phyloP scores from a whole-genome alignment of 208 protist genomes.

The Crithidia bombi region DNA sequence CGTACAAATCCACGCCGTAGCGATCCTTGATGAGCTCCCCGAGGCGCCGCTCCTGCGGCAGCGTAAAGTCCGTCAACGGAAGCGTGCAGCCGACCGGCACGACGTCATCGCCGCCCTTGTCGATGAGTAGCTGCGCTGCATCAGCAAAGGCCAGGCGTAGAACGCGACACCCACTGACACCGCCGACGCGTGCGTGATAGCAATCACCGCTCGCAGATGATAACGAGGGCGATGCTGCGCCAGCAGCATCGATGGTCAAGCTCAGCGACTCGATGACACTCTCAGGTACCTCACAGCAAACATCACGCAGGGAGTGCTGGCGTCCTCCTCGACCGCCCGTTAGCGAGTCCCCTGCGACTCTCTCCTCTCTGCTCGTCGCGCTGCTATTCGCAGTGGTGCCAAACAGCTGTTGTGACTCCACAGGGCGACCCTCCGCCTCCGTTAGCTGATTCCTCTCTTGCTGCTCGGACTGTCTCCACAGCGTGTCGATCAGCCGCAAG shows the following conservation, averaged over 20 bases:
- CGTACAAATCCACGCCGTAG: slow-evolving; percentile 98
- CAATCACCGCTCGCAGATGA: not conserved
- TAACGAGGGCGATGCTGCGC: not conserved
- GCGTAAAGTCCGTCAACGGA: slow-evolving; percentile 81
- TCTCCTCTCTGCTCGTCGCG: not conserved
- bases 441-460: slow-evolving; percentile 2
- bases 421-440: not conserved
- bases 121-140: slow-evolving; percentile 20
- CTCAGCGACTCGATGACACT: slow-evolving; percentile 5
- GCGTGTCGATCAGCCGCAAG: slow-evolving; percentile 7
- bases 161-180: slow-evolving; percentile 24
- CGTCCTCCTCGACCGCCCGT: not conserved
- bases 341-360: not conserved
- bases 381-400: not conserved
- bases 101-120: slow-evolving; percentile 5
- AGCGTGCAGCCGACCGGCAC: slow-evolving; percentile 7
- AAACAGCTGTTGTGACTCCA: not conserved
- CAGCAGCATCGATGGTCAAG: not conserved
- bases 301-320: slow-evolving; percentile 6
- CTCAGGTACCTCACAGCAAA: slow-evolving; percentile 30
- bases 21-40: slow-evolving; percentile 95
- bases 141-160: slow-evolving; percentile 24
- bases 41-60: slow-evolving; percentile 91
- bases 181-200: slow-evolving; percentile 26
- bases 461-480: slow-evolving; percentile 27